Evolutionary conservation across 345 rosid species (phyloP).

Genomic region (Eucalyptus tenuipes): DNA sequence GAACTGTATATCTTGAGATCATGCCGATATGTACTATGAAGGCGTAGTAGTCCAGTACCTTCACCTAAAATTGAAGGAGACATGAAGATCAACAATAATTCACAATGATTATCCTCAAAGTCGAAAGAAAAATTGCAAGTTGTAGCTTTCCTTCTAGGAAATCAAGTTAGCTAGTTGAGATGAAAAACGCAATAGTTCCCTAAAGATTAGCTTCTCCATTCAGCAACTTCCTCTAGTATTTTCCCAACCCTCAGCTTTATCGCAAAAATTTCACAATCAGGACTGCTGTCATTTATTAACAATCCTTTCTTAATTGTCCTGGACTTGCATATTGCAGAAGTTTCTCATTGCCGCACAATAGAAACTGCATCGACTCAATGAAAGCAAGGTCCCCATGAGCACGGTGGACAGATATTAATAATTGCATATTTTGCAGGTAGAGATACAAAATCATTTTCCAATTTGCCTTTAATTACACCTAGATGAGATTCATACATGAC

Average conservation of each 20-base stretch:
- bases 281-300: not conserved
- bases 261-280: not conserved
- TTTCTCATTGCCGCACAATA: not conserved
- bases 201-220: not conserved
- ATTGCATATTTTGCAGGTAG: not conserved
- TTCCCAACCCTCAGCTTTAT: not conserved
- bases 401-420: not conserved
- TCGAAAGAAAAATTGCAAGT: not conserved
- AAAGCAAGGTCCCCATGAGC: not conserved
- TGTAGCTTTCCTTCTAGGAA: not conserved
- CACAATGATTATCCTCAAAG: not conserved
- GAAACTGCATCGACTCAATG: not conserved
- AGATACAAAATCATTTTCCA: not conserved
- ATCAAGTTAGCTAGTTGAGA: not conserved
- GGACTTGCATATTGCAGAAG: not conserved
- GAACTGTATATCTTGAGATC: constrained; percentile 99
- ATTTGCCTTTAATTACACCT: not conserved
- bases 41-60: constrained; percentile 97
- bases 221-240: not conserved
- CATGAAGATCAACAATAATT: not conserved
- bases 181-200: not conserved
- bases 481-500: not conserved
- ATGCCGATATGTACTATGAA: constrained; percentile 97
- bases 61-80: constrained; percentile 43
- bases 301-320: not conserved